A percentile compares a stretch with the other conserved stretches of the same genome.
Conservation (phyloP, 495 filamentous ascomycete species). For the Amniculicola lignicola region DNA sequence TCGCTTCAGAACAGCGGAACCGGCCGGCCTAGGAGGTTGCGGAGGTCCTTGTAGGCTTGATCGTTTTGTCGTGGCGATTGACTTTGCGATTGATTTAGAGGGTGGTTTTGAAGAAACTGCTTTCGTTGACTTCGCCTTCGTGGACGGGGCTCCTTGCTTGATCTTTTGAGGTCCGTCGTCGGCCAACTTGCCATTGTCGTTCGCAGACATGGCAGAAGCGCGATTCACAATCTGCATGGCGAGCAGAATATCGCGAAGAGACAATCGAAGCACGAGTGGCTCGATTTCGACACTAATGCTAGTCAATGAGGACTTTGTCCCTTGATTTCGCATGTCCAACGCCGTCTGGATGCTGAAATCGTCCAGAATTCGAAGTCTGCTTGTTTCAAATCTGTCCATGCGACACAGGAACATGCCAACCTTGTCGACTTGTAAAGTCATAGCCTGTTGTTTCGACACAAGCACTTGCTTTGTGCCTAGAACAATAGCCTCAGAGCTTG, state of each 20-base stretch:
- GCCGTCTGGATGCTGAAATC: conserved; percentile 90
- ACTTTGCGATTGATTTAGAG: conserved; percentile 46
- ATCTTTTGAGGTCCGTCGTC: conserved; percentile 60
- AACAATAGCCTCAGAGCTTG: conserved; percentile 92
- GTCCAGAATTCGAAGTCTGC: conserved; percentile 83
- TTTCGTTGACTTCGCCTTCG: conserved; percentile 41
- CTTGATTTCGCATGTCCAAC: conserved; percentile 71
- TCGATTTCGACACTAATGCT: conserved; percentile 85
- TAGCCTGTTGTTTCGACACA: conserved; percentile 87
- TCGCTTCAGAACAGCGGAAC: conserved; percentile 62
- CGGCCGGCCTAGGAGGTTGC: conserved; percentile 26
- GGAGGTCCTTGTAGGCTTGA: conserved; percentile 12
- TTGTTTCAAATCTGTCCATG: conserved; percentile 93
- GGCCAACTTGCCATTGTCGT: conserved; percentile 48
- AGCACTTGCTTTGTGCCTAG: conserved; percentile 90
- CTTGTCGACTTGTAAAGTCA: conserved; percentile 85
- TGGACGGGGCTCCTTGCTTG: conserved; percentile 56
- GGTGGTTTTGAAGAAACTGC: conserved; percentile 54
- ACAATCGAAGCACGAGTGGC: conserved; percentile 87
- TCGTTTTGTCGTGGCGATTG: conserved; percentile 39
- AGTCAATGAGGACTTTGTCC: conserved; percentile 63
- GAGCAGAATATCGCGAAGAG: conserved; percentile 88
- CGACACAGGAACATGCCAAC: conserved; percentile 98
- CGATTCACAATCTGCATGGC: conserved; percentile 90
- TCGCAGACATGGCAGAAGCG: conserved; percentile 77